Percentiles rank a stretch among this genome's conserved stretches.
phyloP scores from a whole-genome alignment of 805 yeast genomes.

The Tetrapisispora iriomotensis region DNA sequence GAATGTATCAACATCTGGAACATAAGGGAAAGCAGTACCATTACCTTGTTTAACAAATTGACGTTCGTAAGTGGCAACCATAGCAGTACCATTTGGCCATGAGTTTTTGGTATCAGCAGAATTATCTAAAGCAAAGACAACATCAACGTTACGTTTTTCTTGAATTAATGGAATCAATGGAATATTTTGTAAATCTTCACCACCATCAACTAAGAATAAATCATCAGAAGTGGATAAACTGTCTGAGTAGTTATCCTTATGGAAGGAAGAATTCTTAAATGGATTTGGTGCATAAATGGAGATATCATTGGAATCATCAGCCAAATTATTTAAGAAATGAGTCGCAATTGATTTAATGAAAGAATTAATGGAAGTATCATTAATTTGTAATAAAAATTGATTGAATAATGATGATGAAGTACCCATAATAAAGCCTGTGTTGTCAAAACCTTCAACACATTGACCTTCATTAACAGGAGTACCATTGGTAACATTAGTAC shows the following conservation, averaged over 20 bases:
- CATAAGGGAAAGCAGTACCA: constrained; percentile 67
- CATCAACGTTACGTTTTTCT: constrained; percentile 51
- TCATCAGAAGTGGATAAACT: constrained; percentile 34
- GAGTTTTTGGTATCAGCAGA: constrained; percentile 51
- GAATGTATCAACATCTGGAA: constrained; percentile 62
- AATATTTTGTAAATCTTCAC: constrained; percentile 57
- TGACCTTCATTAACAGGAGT: constrained; percentile 35
- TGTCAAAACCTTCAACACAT: constrained; percentile 71
- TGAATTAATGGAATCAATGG: constrained; percentile 56
- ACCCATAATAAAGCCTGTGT: constrained; percentile 74
- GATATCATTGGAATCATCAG: constrained; percentile 49
- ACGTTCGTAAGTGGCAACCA: constrained; percentile 47
- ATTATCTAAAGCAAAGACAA: constrained; percentile 56
- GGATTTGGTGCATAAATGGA: constrained; percentile 70
- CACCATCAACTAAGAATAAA: constrained; percentile 60
- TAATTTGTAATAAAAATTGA: constrained; percentile 49
- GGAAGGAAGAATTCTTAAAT: constrained; percentile 38
- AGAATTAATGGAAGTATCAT: constrained; percentile 42
- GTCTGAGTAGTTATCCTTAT: constrained; percentile 24
- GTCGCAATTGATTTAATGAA: constrained; percentile 38
- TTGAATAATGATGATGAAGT: constrained; percentile 79
- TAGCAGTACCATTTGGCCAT: constrained; percentile 65
- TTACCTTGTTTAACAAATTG: constrained; percentile 45
- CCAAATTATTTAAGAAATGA: constrained; percentile 36
- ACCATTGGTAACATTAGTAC: constrained; percentile 58